A percentile compares a stretch with the other conserved stretches of the same genome.
phyloP scores from a whole-genome alignment of 805 yeast genomes.

The Saccharomyces mikatae region DNA sequence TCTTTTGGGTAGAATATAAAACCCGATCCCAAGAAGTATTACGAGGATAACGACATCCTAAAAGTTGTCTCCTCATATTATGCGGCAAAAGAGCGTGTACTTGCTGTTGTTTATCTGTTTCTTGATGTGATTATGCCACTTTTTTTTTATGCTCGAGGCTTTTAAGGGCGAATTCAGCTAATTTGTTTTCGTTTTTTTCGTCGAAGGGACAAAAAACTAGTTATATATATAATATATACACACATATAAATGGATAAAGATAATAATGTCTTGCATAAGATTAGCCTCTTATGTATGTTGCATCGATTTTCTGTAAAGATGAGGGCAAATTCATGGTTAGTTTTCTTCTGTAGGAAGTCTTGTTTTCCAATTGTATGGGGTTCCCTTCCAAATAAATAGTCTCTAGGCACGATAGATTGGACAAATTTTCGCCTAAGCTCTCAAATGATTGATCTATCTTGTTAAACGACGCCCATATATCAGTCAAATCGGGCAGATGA shows the following conservation, averaged over 20 bases:
- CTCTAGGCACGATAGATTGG: constrained; percentile 54
- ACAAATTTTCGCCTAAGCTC: constrained; percentile 59
- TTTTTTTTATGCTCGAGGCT: background rate
- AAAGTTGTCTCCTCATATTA: background rate
- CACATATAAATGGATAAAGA: background rate
- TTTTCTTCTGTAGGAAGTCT: constrained; percentile 82
- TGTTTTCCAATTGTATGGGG: constrained; percentile 67
- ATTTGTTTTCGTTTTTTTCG: background rate
- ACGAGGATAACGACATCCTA: background rate
- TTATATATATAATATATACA: background rate
- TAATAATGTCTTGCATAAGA: background rate
- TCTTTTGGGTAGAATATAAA: background rate
- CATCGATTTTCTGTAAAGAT: constrained; percentile 77
- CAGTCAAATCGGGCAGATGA: constrained; percentile 69
- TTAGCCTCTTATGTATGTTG: constrained; percentile 52
- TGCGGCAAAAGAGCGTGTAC: background rate
- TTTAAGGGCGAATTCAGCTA: background rate
- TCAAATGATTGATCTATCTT: constrained; percentile 53
- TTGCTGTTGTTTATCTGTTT: background rate
- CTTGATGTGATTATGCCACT: background rate
- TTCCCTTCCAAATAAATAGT: constrained; percentile 93
- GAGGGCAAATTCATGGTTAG: constrained; percentile 57
- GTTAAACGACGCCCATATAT: constrained; percentile 88
- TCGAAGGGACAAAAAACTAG: background rate
- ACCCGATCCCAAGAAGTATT: background rate